A percentile compares a stretch with the other conserved stretches of the same genome.
Conservation (phyloP, 805 yeast species). For the Wickerhamomyces bovis region DNA sequence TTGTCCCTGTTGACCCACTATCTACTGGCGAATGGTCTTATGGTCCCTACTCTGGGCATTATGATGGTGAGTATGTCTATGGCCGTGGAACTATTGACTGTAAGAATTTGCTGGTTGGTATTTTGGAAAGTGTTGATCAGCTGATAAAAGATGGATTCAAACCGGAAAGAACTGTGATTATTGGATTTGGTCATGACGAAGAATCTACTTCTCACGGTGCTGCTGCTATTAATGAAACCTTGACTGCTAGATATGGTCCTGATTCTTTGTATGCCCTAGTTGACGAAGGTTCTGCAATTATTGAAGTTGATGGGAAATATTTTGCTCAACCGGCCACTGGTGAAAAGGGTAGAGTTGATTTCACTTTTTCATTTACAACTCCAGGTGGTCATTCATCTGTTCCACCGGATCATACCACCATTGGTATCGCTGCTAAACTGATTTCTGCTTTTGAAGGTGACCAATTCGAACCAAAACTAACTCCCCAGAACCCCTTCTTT, state of each 20-base stretch:
- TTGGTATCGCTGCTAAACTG: slow-evolving; percentile 65
- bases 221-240: slow-evolving; percentile 33
- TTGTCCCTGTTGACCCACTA: slow-evolving; percentile 66
- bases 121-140: slow-evolving; percentile 60
- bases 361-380: slow-evolving; percentile 44
- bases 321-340: slow-evolving; percentile 44
- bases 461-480: slow-evolving; percentile 40
- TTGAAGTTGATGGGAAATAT: slow-evolving; percentile 31
- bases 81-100: slow-evolving; percentile 81
- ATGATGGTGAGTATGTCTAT: slow-evolving; percentile 56
- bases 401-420: slow-evolving; percentile 79
- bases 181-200: slow-evolving; percentile 77
- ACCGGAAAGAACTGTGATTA: slow-evolving; percentile 58
- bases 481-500: slow-evolving; percentile 54
- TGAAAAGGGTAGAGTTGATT: slow-evolving; percentile 34
- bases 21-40: slow-evolving; percentile 56
- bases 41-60: slow-evolving; percentile 62
- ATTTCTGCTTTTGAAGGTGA: slow-evolving; percentile 48
- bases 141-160: slow-evolving; percentile 42
- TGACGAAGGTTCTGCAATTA: slow-evolving; percentile 58
- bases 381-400: slow-evolving; percentile 77
- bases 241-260: slow-evolving; percentile 51
- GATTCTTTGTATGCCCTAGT: slow-evolving; percentile 55
- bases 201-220: slow-evolving; percentile 45
- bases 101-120: slow-evolving; percentile 60